Evolutionary conservation across 2,329 filamentous ascomycete species (phyloP), one percentile per base, ranked within the genome.

Genomic region (Lachnellula willkommii): DNA sequence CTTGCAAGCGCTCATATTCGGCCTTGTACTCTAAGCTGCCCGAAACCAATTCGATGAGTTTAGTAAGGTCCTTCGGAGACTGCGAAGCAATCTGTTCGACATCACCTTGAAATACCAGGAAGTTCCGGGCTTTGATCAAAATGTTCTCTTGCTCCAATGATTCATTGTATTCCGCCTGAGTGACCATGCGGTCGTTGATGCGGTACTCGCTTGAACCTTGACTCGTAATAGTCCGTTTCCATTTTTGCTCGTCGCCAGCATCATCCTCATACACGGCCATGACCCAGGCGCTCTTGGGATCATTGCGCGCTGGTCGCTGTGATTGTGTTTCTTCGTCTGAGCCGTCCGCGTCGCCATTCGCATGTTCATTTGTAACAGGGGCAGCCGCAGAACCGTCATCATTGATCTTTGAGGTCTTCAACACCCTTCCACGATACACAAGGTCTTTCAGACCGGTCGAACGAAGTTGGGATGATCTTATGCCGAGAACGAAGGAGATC

Each of bases 241-340:
- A 99, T 64, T 87, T 85, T 69, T 96, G 92, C 72, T 95, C 90
- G 67, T 96, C 90, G 47, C 91, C 93, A 2, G 91, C 91, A 70
- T 99, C 94, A 69, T 99, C 94, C 70, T 96, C 92, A 72, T 97
- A 99, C 15, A 99, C 93, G 32, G 94, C 94, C 91, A 96, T 97
- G 14, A 99, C 95, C 93, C 93, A 99, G 3, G 94, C 95, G 2
- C 87, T 94, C 71, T 92, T 94, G 0, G 94, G 94, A 66, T 99
- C 93, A 62, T 84, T 83, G 37, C 83, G 85, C n/a, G 83, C 85
- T 53, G 84, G 80, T 53, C 83, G 80, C 61, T 87, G 81, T 6
- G 79, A 78, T 40, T 77, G 78, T 37, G 82, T 77, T 37, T 81
- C 84, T 52, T 85, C 83, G 53, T 83, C 77, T 0, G 61, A 65